Evolutionary conservation across 2,329 filamentous ascomycete genomes (phyloP).

Genomic region (Lizonia empirigonia): DNA sequence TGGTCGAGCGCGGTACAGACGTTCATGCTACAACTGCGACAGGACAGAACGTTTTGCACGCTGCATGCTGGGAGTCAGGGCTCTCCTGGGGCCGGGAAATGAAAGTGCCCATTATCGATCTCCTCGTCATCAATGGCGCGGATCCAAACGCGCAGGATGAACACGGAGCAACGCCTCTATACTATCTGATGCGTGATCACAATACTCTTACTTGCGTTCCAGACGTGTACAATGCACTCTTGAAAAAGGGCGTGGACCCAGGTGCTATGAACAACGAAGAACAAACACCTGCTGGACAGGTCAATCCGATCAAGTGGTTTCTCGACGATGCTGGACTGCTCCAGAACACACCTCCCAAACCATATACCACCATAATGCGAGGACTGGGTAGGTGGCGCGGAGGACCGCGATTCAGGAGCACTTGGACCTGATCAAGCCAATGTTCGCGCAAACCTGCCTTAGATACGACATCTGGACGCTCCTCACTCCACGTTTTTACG

Average conservation of each 20-base stretch:
- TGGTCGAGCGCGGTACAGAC: background rate
- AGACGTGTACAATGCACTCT: background rate
- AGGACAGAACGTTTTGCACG: background rate
- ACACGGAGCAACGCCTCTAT: background rate
- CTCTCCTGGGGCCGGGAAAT: too few relatives aligned
- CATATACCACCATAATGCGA: background rate
- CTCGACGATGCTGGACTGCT: background rate
- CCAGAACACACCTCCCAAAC: background rate
- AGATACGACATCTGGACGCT: background rate
- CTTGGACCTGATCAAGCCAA: background rate
- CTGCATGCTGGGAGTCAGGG: background rate
- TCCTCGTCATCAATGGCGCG: background rate
- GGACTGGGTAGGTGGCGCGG: background rate
- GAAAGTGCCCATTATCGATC: too few relatives aligned
- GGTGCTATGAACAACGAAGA: background rate
- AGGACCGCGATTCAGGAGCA: background rate
- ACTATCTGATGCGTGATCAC: background rate
- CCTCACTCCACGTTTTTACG: conserved; percentile 5
- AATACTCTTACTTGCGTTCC: background rate
- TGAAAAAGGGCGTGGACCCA: background rate
- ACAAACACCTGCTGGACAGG: background rate
- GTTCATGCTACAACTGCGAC: background rate
- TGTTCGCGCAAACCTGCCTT: background rate
- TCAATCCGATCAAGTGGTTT: background rate
- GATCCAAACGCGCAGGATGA: background rate